Base-by-base conservation (phyloP, 2,329 filamentous ascomycete species). In the Fusarium nelsonii region DNA sequence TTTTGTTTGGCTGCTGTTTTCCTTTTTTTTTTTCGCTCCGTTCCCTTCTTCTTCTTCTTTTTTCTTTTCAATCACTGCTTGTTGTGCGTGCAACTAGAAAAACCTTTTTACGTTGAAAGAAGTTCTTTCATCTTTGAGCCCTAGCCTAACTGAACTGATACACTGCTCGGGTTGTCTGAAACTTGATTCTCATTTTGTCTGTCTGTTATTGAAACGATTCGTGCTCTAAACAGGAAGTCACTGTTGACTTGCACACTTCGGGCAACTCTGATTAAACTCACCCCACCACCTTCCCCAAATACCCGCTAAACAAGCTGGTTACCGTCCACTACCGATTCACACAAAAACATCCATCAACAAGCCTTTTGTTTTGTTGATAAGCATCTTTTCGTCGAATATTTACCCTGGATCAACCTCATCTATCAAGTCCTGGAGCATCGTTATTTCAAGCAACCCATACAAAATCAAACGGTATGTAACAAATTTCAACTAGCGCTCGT, bases 251-350 rank as follows among this genome's bases (percentile, higher is more conserved):
- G 40, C 32, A 51, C 37, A 9, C 51, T 63, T 67, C 15, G 49
- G 63, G 58, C 56, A 51, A 44, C 55, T 68, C 33, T 65, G 40
- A 63, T 62, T 63, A 63, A 52, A 58, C 59, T 63, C 71, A 70
- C 70, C 54, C 70, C 52, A 59, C 58, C 63, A 69, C 70, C 62
- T 59, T 48, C 51, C 45, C 58, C 58, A 52, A 57, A 65, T 72
- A 66, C 70, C 70, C 70, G 58, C 70, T 73, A 72, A 70, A 56
- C 63, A 64, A 65, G 52, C 57, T 55, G 69, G 63, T 60, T 63
- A 57, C 58, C 39, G 68, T 61, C 51, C 65, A 70, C 63, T 72
- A 54, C 59, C 54, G 67, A 59, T 54, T 56, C 65, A 65, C 62
- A 71, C 69, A 72, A 63, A 64, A 72, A 63, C 44, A 71, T 71